Evolutionary conservation across 2,329 filamentous ascomycete species (phyloP).

Genomic region (Verticillium zaregamsianum): DNA sequence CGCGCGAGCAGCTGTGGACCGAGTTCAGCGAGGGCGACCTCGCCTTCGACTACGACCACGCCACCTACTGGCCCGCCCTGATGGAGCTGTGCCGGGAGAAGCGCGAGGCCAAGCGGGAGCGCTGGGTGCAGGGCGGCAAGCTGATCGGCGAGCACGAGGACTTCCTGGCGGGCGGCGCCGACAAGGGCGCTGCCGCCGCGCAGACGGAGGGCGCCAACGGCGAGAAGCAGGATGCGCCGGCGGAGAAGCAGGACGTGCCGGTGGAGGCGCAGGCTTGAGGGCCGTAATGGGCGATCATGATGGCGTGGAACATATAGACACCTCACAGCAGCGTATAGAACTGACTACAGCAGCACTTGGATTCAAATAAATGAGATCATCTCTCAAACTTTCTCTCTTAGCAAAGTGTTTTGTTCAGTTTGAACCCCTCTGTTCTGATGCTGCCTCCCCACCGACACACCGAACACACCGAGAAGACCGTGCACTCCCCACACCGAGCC

Average conservation of each 20-base stretch:
- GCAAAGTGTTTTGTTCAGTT: not conserved
- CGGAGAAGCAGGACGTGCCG: not conserved
- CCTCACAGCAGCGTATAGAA: not conserved
- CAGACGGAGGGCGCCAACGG: not conserved
- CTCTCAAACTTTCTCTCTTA: not conserved
- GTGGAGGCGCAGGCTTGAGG: no score
- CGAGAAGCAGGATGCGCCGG: not conserved
- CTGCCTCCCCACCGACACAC: not conserved
- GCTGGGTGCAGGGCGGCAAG: slow-evolving; percentile 80
- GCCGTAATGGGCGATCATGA: not conserved
- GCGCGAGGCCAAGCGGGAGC: slow-evolving; percentile 55
- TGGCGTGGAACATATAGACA: not conserved
- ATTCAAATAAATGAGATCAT: not conserved
- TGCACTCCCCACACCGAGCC: not conserved
- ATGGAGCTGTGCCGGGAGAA: slow-evolving; percentile 65
- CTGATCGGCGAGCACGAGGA: slow-evolving; percentile 81
- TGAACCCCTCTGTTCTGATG: no score
- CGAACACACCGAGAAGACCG: not conserved
- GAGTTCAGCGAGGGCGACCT: slow-evolving; percentile 70
- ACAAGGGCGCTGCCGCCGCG: not conserved
- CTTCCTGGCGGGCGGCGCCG: slow-evolving; percentile 67
- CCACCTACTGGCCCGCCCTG: slow-evolving; percentile 83
- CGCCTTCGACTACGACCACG: slow-evolving; percentile 89
- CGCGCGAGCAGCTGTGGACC: slow-evolving; percentile 76
- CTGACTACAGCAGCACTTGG: not conserved